These are phyloP conservation scores for Ambrosia trifida DNA, from an alignment of 129 eudicot species.

Conservation along the genomic window DNA sequence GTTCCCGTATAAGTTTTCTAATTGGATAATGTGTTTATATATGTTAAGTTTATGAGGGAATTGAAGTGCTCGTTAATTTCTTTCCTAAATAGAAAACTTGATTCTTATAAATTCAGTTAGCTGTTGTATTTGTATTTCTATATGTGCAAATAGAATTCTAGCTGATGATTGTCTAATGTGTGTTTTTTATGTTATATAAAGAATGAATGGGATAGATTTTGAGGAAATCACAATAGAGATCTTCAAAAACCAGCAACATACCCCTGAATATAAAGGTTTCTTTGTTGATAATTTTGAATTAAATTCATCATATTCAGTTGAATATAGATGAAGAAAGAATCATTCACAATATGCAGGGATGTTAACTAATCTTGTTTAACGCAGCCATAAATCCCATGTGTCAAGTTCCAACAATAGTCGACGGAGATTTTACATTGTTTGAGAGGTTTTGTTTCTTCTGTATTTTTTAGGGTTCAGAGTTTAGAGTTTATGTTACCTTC, in stretches of 20 bases:
- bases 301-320: background rate
- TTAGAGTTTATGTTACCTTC: background rate
- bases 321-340: background rate
- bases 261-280: constrained; percentile 65
- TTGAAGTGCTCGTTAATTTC: too few relatives aligned
- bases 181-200: constrained; percentile 18
- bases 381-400: constrained; percentile 68
- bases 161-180: background rate
- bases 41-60: too few relatives aligned
- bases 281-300: background rate
- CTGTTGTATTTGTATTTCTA: background rate
- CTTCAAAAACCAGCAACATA: constrained; percentile 42
- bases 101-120: too few relatives aligned
- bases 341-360: background rate
- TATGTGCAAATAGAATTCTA: too few relatives aligned
- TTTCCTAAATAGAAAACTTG: background rate
- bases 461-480: background rate
- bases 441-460: constrained; percentile 48
- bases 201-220: constrained; percentile 63
- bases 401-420: constrained; percentile 63
- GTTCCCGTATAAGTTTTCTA: too few relatives aligned
- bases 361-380: background rate
- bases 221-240: constrained; percentile 53
- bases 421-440: constrained; percentile 67
- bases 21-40: too few relatives aligned